Evolutionary conservation across 257 asterid species (phyloP), one percentile per base, ranked within the genome.

Genomic region (Solanum commersonii): DNA sequence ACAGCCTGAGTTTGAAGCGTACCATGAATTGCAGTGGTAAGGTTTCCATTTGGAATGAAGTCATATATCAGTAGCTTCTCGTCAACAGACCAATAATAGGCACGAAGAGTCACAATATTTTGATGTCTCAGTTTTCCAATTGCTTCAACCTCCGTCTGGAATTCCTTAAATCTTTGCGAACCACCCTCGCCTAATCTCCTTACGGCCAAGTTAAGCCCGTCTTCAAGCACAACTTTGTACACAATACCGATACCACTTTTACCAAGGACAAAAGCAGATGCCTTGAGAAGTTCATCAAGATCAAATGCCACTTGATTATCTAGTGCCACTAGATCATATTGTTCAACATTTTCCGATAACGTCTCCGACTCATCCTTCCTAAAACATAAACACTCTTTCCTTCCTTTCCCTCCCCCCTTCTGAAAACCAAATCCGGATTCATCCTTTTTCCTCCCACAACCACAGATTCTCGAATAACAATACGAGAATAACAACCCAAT

Each of bases 161-260:
- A 97, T 88, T 97, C 99, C 84, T 96, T 97, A 83, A 94, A 93
- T 89, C 98, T 92, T 63, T 96, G 99, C 0, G 98, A 95, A 86
- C 99, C 99, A 23, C 99, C 99, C 90, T 96, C 99, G 0, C 99
- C 98, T 25, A 97, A 88, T 88, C 99, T 91, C 82, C 98, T 91
- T 9, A 97, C 99, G 0, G 99, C 99, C 90, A 97, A 90, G 42
- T 91, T 91, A 74, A 90, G 92, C 27, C 99, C 98, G 71, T 92
- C 98, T 89, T 94, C 98, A 11, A 97, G 99, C 89, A 96, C 99
- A 76, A 96, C 99, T 86, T 95, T 97, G 88, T 97, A 97, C 37
- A 97, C 95, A 76, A 97, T 96, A 22, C 99, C 99, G 60, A 94
- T 92, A 15, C 96, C 98, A 88, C 98, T 97, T 92, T 96, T 97